A percentile compares a stretch with the other conserved stretches of the same genome.
Conservation (phyloP, 2,329 filamentous ascomycete species). For the Colletotrichum sp. region DNA sequence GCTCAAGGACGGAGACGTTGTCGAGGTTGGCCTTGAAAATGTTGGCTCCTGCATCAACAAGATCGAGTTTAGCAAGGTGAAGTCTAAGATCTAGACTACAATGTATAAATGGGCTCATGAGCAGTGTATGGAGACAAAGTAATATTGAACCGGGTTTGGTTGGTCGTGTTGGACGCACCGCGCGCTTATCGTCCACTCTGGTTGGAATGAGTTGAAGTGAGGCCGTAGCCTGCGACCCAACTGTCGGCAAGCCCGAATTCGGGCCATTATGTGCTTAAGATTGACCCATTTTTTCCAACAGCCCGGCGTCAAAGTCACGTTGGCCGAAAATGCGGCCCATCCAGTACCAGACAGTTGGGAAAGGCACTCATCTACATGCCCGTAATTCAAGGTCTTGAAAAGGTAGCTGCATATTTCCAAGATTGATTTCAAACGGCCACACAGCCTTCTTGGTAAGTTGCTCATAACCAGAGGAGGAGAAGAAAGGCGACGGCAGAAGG, state of each 20-base stretch:
- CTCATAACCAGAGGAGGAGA: not conserved
- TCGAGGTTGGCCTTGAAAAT: constrained; percentile 70
- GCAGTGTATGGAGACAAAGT: not conserved
- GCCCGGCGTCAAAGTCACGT: not conserved
- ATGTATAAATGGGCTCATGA: not conserved
- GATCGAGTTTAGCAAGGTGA: constrained; percentile 33
- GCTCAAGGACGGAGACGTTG: constrained; percentile 73
- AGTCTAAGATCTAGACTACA: constrained; percentile 26
- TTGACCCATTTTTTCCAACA: not conserved
- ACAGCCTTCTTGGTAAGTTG: not conserved
- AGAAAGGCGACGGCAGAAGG: not conserved
- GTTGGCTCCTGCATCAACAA: constrained; percentile 66
- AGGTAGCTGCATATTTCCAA: not conserved
- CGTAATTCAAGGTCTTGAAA: not conserved
- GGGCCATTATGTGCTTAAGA: not conserved
- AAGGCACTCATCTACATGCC: not conserved
- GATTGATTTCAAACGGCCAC: not conserved
- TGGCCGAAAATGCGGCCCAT: not conserved
- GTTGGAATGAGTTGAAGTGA: not conserved
- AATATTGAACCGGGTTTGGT: not conserved
- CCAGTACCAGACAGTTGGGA: not conserved
- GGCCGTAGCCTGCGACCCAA: not conserved
- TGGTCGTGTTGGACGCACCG: not conserved
- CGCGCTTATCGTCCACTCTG: not conserved
- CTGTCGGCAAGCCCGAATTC: not conserved